These are phyloP conservation scores for Schrenkiella parvula DNA, from an alignment of 345 rosid species.

Conservation along the genomic window DNA sequence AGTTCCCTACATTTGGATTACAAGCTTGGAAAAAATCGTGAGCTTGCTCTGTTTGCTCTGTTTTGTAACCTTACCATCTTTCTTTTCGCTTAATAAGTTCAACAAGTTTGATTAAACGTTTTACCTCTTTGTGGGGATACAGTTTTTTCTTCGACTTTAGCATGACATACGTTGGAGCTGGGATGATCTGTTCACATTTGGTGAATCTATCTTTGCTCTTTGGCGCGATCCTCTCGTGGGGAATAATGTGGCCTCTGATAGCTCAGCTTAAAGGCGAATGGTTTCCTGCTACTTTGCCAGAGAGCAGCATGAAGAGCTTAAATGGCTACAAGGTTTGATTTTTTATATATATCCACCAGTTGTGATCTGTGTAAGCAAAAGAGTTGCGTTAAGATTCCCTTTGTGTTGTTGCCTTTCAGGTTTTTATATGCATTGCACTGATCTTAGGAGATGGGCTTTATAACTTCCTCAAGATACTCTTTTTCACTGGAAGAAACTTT, in stretches of 20 bases:
- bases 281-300: constrained; percentile 49
- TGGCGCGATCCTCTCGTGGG: constrained; percentile 91
- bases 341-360: not conserved
- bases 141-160: constrained; percentile 93
- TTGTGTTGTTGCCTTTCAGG: constrained; percentile 57
- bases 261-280: constrained; percentile 63
- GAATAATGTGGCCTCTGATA: constrained; percentile 93
- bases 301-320: constrained; percentile 84
- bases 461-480: constrained; percentile 75
- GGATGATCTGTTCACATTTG: constrained; percentile 96
- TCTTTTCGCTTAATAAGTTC: not conserved
- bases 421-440: constrained; percentile 75
- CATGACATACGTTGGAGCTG: constrained; percentile 87
- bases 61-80: not conserved
- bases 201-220: constrained; percentile 85
- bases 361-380: not conserved
- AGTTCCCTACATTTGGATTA: constrained; percentile 82
- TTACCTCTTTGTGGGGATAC: constrained; percentile 28
- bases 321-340: constrained; percentile 74
- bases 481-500: constrained; percentile 50
- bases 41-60: constrained; percentile 22
- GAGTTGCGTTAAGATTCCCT: not conserved
- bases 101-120: constrained; percentile 3
- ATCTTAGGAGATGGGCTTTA: constrained; percentile 92
- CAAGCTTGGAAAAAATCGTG: constrained; percentile 79